phyloP scores from a whole-genome alignment of 441 rosid genomes.

The Jatropha multifida region DNA sequence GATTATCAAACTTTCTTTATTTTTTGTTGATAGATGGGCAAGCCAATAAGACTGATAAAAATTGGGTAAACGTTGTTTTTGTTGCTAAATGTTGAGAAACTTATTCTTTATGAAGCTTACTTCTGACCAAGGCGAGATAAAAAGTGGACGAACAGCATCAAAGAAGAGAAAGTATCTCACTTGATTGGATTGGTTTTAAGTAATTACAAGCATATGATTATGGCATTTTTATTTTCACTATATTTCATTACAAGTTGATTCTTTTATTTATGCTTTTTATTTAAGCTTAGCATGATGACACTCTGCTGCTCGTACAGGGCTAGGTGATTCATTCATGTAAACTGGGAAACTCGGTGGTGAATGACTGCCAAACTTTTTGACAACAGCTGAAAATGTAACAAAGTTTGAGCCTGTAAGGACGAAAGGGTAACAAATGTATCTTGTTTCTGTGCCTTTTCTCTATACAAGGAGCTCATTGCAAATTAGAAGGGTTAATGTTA shows the following conservation, averaged over 20 bases:
- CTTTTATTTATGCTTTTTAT: slow-evolving; percentile 1
- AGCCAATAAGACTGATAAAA: not conserved
- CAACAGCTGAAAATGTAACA: slow-evolving; percentile 26
- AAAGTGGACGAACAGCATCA: not conserved
- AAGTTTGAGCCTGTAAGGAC: slow-evolving; percentile 30
- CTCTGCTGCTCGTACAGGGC: slow-evolving; percentile 33
- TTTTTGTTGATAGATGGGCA: not conserved
- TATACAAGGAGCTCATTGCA: slow-evolving; percentile 21
- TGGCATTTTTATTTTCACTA: slow-evolving; percentile 3
- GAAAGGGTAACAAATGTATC: slow-evolving; percentile 38
- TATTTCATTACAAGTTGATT: not conserved
- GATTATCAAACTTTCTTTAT: not conserved
- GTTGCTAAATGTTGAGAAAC: not conserved
- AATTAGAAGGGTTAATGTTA: slow-evolving; percentile 26
- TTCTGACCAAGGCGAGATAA: not conserved
- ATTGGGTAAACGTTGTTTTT: slow-evolving; percentile 3
- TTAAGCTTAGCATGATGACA: slow-evolving; percentile 1
- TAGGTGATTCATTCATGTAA: slow-evolving; percentile 18
- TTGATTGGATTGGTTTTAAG: slow-evolving; percentile 1
- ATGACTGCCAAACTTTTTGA: slow-evolving; percentile 22
- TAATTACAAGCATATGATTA: not conserved
- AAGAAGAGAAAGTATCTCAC: slow-evolving; percentile 1
- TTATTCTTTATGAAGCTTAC: not conserved
- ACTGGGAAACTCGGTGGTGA: slow-evolving; percentile 18
- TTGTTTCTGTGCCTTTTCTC: slow-evolving; percentile 33